Base-by-base conservation (phyloP, 495 filamentous ascomycete genomes). In the Lichenothelia convexa region DNA sequence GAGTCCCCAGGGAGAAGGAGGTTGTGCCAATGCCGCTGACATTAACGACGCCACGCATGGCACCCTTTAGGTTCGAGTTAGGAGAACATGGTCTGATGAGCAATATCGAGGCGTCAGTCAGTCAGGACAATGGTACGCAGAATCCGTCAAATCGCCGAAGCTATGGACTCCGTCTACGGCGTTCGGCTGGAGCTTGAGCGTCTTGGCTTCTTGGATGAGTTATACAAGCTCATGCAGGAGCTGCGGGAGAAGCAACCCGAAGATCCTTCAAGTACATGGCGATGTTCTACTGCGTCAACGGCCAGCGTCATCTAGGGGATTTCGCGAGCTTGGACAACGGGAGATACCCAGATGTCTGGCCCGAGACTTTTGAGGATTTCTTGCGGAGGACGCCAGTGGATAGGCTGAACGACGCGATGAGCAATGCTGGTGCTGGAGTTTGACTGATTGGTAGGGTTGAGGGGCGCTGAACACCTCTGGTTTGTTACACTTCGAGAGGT, bases 341-440 rank as follows among this genome's bases (percentile, higher is more conserved):
- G n/a, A 49, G 45, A 27, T 60, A 58, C 45, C 49, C 50, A 7
- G 40, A 47, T 13, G 39, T 60, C 34, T 53, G 49, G 40, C 47
- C 53, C 2, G 48, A 13, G 4, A 38, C 35, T 16, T 38, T 30
- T 18, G 35, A 38, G 24, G 35, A 18, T 15, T 38, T 29, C 18
- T 18, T 38, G 21, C 16, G 16, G 21, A 31, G 3, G 21, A 9
- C 22, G 17, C 2, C 5, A 26, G 20, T 30, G 35, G 35, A 38
- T n/a, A n/a, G n/a, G n/a, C n/a, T n/a, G n/a, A n/a, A n/a, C n/a
- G n/a, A n/a, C n/a, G n/a, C n/a, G n/a, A n/a, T n/a, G n/a, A n/a
- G n/a, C n/a, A n/a, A n/a, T n/a, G n/a, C n/a, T n/a, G n/a, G n/a
- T n/a, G n/a, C n/a, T n/a, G n/a, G n/a, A n/a, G n/a, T n/a, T n/a